phyloP scores from a whole-genome alignment of 352 stramenopile species.

The Blastocystis sp. region DNA sequence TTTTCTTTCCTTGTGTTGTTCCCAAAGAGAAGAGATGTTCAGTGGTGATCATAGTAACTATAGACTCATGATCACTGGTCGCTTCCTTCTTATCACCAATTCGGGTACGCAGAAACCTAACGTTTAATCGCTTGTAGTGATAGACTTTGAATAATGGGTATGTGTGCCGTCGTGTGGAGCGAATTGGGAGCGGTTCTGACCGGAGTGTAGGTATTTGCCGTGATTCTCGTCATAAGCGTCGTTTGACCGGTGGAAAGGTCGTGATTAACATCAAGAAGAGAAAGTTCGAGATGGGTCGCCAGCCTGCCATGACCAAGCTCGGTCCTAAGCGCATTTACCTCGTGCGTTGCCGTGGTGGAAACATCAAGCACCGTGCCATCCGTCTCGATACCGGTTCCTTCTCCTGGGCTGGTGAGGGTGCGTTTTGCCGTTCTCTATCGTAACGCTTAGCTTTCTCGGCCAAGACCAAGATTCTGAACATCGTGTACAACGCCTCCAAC shows the following conservation, averaged over 20 bases:
- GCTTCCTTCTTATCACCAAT: neutral
- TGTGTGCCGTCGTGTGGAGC: neutral
- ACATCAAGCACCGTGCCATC: slow-evolving; percentile 38
- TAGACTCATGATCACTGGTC: neutral
- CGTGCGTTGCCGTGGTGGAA: slow-evolving; percentile 25
- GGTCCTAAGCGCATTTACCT: slow-evolving; percentile 89
- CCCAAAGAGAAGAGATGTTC: neutral
- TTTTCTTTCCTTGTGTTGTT: neutral
- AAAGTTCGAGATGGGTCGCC: slow-evolving; percentile 95
- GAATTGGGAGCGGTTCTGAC: slow-evolving; percentile 76
- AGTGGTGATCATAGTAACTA: slow-evolving; percentile 6
- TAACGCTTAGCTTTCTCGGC: slow-evolving; percentile 83
- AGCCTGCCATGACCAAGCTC: slow-evolving; percentile 96
- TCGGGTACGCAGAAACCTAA: slow-evolving; percentile 5
- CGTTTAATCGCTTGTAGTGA: slow-evolving; percentile 50
- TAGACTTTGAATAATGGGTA: slow-evolving; percentile 50
- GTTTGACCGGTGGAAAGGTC: slow-evolving; percentile 59
- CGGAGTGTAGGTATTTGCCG: slow-evolving; percentile 61
- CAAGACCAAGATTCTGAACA: slow-evolving; percentile 98
- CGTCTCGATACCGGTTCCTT: slow-evolving; percentile 98
- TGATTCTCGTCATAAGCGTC: slow-evolving; percentile 73
- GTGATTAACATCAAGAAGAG: slow-evolving; percentile 73
- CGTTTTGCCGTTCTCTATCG: slow-evolving; percentile 58
- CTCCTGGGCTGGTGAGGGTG: slow-evolving; percentile 94
- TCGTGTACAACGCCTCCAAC: slow-evolving; percentile 99